These are phyloP conservation scores for Grosmannia penicillata DNA, from an alignment of 2,329 filamentous ascomycete species.

Conservation along the genomic window DNA sequence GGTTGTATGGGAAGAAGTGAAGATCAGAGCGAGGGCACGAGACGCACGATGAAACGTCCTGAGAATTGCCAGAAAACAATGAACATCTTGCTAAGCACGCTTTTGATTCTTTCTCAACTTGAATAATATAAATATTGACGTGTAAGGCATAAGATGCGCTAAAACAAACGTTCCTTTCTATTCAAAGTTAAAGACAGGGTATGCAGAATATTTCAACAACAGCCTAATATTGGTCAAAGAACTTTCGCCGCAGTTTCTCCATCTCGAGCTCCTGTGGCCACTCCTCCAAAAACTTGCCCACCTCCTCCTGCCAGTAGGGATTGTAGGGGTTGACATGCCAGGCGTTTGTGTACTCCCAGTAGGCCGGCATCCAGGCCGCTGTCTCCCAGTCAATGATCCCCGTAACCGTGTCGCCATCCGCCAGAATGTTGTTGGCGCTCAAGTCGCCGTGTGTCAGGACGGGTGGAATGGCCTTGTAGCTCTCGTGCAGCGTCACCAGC, in stretches of 20 bases:
- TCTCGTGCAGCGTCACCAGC: not conserved
- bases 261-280: not conserved
- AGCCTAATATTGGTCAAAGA: not conserved
- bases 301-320: not conserved
- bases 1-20: too few relatives aligned
- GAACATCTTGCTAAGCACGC: too few relatives aligned
- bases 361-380: slow-evolving; percentile 28
- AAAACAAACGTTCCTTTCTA: too few relatives aligned
- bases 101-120: too few relatives aligned
- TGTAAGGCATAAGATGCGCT: too few relatives aligned
- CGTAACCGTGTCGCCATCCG: slow-evolving; percentile 21
- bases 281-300: not conserved
- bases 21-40: too few relatives aligned
- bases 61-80: too few relatives aligned
- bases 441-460: slow-evolving; percentile 42
- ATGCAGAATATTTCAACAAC: too few relatives aligned
- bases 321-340: not conserved
- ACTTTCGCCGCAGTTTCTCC: not conserved
- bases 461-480: not conserved
- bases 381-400: slow-evolving; percentile 33
- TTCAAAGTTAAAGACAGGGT: too few relatives aligned
- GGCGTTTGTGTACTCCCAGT: slow-evolving; percentile 19
- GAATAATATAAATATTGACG: too few relatives aligned
- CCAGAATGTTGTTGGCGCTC: slow-evolving; percentile 31
- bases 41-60: too few relatives aligned